Base-by-base conservation (phyloP, 805 yeast genomes). In the Ogataea kodamae region DNA sequence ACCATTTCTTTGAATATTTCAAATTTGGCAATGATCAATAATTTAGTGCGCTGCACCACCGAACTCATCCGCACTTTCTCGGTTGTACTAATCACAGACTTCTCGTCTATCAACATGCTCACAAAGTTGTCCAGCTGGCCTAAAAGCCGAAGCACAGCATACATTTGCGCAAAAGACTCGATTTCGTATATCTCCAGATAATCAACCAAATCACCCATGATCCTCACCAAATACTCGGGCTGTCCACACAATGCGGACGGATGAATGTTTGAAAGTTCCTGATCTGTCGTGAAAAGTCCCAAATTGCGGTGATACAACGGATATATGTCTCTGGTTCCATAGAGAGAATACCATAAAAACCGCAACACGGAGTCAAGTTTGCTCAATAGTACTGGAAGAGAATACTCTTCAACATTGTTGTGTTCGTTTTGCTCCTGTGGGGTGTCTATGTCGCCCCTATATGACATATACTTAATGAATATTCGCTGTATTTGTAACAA, bases 141-240 rank as follows among this genome's bases (percentile, higher is more conserved):
- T 8, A 56, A 28, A 4, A 59, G 30, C 13, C 29, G 23, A 13
- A 60, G 37, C 8, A 52, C 40, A 3, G 32, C 14, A 6, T 50
- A 39, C 41, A 59, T 35, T 9, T 55, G 56, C 5, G 33, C 32
- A 24, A 54, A 48, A 6, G 38, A 31, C n/a, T 28, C 37, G 13
- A 57, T 9, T 2, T 37, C 30, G 29, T 53, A 63, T 43, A 68
- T 76, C 9, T 62, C 68, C 6, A 78, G 44, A 45, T 72, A 81
- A 43, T 81, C 89, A 29, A 76, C 68, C 18, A 81, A 49, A 42
- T 81, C 88, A 30, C 82, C 86, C 30, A 85, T 72, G 2, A 83
- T 66, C 24, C 69, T 67, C 15, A 85, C 61, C 11, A 81, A 55
- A 45, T 80, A 81, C 33, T 76, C 76, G 0, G 71, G 64, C 52